phyloP scores from a whole-genome alignment of 176 grass and related monocot genomes.

The Bothriochloa decipiens region DNA sequence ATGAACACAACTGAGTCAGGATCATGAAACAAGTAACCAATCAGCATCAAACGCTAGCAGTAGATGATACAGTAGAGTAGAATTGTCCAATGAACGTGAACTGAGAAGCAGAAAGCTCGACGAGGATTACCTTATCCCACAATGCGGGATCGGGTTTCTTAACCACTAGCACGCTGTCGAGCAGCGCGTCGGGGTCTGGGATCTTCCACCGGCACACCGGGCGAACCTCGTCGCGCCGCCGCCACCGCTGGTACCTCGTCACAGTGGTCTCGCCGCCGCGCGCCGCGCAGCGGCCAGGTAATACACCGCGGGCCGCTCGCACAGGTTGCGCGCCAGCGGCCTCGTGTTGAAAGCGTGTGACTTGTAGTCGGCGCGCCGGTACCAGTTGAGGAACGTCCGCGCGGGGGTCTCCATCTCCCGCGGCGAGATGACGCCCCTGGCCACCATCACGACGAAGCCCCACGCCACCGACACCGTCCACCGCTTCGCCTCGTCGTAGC shows the following conservation, averaged over 20 bases:
- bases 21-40: not conserved
- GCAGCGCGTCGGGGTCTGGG: conserved; percentile 65
- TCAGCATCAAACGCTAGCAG: conserved; percentile 19
- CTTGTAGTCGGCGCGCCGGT: conserved; percentile 85
- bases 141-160: conserved; percentile 81
- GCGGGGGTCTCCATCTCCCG: conserved; percentile 97
- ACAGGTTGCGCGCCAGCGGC: conserved; percentile 75
- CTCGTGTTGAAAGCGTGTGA: conserved; percentile 95
- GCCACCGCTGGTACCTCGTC: conserved; percentile 74
- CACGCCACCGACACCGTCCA: conserved; percentile 95
- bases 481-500: conserved; percentile 64
- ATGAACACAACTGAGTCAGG: not conserved
- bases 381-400: conserved; percentile 95
- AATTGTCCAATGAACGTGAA: not conserved
- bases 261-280: conserved; percentile 59
- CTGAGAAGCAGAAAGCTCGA: not conserved
- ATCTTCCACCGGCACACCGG: conserved; percentile 86
- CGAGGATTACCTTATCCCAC: conserved; percentile 72
- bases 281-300: conserved; percentile 58
- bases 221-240: conserved; percentile 53
- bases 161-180: conserved; percentile 74
- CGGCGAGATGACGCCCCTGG: conserved; percentile 74
- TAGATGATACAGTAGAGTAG: not conserved
- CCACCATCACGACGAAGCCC: conserved; percentile 83
- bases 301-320: conserved; percentile 80